A percentile compares a stretch with the other conserved stretches of the same genome.
Conservation (phyloP, 2,329 filamentous ascomycete species). For the Claviceps humidiphila region DNA sequence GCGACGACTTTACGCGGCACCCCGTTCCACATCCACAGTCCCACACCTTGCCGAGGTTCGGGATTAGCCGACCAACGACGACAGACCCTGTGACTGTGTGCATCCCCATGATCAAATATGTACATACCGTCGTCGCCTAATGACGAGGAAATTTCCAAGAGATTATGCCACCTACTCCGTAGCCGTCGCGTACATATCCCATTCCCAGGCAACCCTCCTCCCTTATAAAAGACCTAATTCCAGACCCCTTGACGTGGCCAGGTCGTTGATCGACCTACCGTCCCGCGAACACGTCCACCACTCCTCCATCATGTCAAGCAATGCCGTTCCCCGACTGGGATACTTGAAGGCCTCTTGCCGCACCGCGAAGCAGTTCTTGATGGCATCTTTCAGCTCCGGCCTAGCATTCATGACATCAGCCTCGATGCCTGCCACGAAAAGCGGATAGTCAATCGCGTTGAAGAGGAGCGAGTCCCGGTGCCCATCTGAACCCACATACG, state of each 20-base stretch:
- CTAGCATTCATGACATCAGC: neutral
- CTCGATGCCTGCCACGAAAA: neutral
- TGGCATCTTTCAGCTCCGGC: neutral
- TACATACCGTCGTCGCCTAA: too few relatives aligned
- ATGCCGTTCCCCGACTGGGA: neutral
- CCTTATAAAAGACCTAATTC: constrained; percentile 1
- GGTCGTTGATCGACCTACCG: neutral
- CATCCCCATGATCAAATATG: too few relatives aligned
- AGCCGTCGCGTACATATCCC: too few relatives aligned
- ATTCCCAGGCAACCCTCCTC: too few relatives aligned
- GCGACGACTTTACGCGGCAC: too few relatives aligned
- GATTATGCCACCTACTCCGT: too few relatives aligned
- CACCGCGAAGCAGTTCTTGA: constrained; percentile 1
- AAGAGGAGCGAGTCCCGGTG: constrained; percentile 1
- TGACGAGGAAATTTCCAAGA: too few relatives aligned
- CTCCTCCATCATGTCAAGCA: neutral
- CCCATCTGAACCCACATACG: neutral
- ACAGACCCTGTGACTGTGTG: too few relatives aligned
- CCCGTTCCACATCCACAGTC: too few relatives aligned
- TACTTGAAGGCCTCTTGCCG: neutral
- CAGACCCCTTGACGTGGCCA: neutral
- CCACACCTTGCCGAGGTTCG: too few relatives aligned
- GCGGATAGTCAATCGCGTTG: constrained; percentile 3
- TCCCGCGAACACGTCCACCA: neutral
- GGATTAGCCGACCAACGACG: too few relatives aligned